These are phyloP conservation scores for Colletotrichum sp. DNA, from an alignment of 2,329 filamentous ascomycete species.

Conservation along the genomic window DNA sequence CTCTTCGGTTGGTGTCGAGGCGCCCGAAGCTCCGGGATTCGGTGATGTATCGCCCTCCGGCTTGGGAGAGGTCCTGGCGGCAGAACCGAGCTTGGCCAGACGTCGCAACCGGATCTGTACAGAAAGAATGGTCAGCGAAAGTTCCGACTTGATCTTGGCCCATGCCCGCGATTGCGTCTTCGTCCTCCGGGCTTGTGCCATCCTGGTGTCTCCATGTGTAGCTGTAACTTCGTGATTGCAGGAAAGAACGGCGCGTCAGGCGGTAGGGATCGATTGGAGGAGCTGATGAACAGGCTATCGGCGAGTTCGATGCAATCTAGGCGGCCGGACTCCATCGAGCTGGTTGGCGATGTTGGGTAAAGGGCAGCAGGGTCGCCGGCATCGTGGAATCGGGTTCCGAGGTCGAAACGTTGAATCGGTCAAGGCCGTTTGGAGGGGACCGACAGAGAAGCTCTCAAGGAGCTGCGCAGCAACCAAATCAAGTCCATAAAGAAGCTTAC, in stretches of 20 bases:
- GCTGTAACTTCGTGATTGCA: neutral
- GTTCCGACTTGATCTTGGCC: neutral
- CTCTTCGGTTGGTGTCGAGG: conserved; percentile 27
- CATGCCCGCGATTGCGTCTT: neutral
- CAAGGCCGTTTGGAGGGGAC: neutral
- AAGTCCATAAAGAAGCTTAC: conserved; percentile 33
- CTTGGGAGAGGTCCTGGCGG: conserved; percentile 34
- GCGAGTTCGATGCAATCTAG: neutral
- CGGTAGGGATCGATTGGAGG: neutral
- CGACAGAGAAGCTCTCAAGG: neutral
- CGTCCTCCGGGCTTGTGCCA: neutral
- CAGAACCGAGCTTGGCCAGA: conserved; percentile 53
- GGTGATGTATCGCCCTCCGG: conserved; percentile 30
- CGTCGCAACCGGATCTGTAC: conserved; percentile 53
- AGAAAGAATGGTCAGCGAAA: neutral
- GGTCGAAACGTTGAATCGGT: neutral
- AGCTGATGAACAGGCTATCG: neutral
- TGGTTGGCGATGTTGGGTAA: neutral
- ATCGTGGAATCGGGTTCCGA: neutral
- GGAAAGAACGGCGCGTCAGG: neutral
- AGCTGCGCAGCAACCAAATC: neutral
- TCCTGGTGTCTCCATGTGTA: neutral
- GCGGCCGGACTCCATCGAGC: neutral
- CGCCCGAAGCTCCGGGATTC: conserved; percentile 26
- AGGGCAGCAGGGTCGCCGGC: neutral